Evolutionary conservation across 305 asterid species (phyloP), one percentile per base, ranked within the genome.

Genomic region (Coffea humblotiana): DNA sequence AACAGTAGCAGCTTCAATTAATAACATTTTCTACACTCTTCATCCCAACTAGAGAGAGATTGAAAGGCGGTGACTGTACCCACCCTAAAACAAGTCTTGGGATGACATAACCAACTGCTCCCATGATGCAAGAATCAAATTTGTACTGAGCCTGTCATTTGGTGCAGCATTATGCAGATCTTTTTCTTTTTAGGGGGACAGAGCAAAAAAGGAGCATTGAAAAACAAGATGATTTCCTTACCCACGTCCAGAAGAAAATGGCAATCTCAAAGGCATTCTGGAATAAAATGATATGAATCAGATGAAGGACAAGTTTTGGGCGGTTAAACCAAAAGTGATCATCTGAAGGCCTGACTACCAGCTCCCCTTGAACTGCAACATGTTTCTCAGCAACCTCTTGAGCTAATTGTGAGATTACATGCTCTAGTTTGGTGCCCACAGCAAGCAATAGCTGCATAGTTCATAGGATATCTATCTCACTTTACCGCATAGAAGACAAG

Each of bases 111-210:
- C 79, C 84, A 29, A 82, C 84, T 83, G 80, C 69, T 77, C 93
- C 97, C 94, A 93, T 89, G 80, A 93, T 89, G 95, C 97, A 93
- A 3, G 97, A 91, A 83, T 91, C 76, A 45, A 93, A 89, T 29
- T 85, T 81, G 66, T 79, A 91, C 74, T 78, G 84, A 27, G 83
- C 86, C 95, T 92, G 87, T 75, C 63, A 82, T 60, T 76, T 58
- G 56, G 21, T 63, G 52, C 52, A 77, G 51, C 19, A 51, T 49
- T 29, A 12, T 32, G 37, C 23, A 35, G 23, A 23, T 60, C 32
- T 60, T 8, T 8, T 60, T 60, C 32, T 1, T 10, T 54, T 45
- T 56, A 18, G 51, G 32, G 51, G 27, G 48, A 23, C 69, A 60
- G 14, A 60, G 47, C 19, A 65, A 43, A 14, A n/a, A 35, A 16